Evolutionary conservation across 2,329 filamentous ascomycete genomes (phyloP).

Genomic region (Colletotrichum sp.): DNA sequence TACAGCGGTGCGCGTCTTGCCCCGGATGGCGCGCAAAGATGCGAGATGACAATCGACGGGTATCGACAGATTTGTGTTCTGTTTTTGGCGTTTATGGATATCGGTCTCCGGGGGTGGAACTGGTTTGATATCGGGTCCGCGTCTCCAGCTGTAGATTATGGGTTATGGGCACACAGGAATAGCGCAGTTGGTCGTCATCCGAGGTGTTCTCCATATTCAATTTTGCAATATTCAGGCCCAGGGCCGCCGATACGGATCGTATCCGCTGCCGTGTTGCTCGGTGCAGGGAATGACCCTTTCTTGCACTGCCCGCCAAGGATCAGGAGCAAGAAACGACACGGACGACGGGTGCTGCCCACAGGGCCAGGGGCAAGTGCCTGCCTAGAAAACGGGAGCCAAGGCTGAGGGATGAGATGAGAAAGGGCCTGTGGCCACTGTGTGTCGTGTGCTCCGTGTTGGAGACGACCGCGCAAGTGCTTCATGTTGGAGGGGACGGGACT

Average conservation of each 20-base stretch:
- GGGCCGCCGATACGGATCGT: not conserved
- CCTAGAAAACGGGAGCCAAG: not conserved
- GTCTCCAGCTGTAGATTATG: not conserved
- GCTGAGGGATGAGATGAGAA: conserved; percentile 4
- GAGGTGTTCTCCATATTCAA: not conserved
- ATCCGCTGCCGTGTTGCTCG: not conserved
- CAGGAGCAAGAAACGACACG: not conserved
- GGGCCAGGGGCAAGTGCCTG: not conserved
- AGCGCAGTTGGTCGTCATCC: not conserved
- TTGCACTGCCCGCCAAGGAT: conserved; percentile 11
- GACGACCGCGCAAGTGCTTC: not conserved
- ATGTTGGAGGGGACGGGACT: not conserved
- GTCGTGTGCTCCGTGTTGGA: not conserved
- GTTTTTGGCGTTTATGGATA: not conserved
- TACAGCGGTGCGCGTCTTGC: not conserved
- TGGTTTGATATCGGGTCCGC: not conserved
- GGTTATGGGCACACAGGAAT: not conserved
- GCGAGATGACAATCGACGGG: conserved; percentile 15
- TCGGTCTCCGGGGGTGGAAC: not conserved
- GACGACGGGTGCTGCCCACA: not conserved
- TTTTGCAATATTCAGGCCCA: not conserved
- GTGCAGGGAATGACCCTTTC: conserved; percentile 7
- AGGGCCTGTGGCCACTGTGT: not conserved
- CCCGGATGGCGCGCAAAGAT: not conserved
- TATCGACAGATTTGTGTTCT: not conserved